Evolutionary conservation across 2,329 filamentous ascomycete species (phyloP), one percentile per base, ranked within the genome.

Genomic region (Colletotrichum sp.): DNA sequence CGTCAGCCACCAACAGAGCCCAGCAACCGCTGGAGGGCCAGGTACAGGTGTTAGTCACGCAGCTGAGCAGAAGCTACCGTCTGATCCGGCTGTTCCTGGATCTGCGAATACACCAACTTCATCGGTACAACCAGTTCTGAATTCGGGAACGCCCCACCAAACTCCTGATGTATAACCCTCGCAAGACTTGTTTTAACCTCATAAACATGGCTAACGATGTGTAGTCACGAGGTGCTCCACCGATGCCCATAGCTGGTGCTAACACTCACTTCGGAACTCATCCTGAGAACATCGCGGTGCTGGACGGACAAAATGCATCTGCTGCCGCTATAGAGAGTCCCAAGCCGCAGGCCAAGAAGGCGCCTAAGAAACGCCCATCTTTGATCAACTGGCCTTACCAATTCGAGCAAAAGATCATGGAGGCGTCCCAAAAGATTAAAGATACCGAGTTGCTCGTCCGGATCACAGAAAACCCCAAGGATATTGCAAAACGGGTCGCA

Each of bases 191-290:
- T 15, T 8, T 27, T 34, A 61, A 27, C 29, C 27, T 32, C 3
- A 22, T 71, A 61, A 69, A 76, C 59, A 52, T 32, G 6, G 22
- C 27, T 52, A 12, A 52, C 44, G 44, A 52, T 25, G 16, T 36
- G 39, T 39, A 76, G 74, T 13, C 55, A 32, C 70, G 22, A 62
- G 70, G 49, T 22, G 32, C 49, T n/a, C 44, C 76, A 1, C 84
- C 83, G 11, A 77, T 83, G 73, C 85, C 85, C 6, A 81, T 86
- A 32, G 77, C 79, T 13, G 82, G 85, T 52, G 79, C 85, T 22
- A 83, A 86, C 64, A 86, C 85, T 3, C 86, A 81, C 71, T 85
- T 87, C 76, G 82, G 82, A 59, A 57, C 77, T 8, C 70, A 69
- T n/a, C 57, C 62, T 13, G 70, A 64, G 32, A 65, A 44, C 11